Conservation (phyloP, 495 filamentous ascomycete species). For the Staphylotrichum tortipilum region DNA sequence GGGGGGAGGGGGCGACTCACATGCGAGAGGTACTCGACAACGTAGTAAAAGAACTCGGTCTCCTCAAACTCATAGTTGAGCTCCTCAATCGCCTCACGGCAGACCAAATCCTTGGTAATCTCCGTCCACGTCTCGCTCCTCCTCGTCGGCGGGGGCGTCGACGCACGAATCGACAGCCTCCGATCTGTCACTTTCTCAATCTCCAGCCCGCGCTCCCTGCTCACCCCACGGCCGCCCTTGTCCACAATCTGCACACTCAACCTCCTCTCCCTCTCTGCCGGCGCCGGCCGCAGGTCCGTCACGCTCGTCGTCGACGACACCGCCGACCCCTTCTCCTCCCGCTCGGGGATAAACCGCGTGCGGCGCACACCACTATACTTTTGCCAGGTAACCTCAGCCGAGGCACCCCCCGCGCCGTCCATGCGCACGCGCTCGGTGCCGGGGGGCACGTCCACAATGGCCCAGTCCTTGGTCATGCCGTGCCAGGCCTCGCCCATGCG, state of each 20-base stretch:
- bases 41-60: slow-evolving; percentile 80
- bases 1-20: slow-evolving; percentile 45
- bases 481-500: slow-evolving; percentile 58
- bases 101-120: slow-evolving; percentile 88
- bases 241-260: slow-evolving; percentile 40
- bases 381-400: slow-evolving; percentile 63
- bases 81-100: slow-evolving; percentile 76
- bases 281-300: slow-evolving; percentile 20
- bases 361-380: slow-evolving; percentile 68
- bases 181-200: slow-evolving; percentile 40
- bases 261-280: slow-evolving; percentile 21
- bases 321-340: slow-evolving; percentile 24
- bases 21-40: slow-evolving; percentile 82
- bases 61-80: slow-evolving; percentile 87
- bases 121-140: slow-evolving; percentile 87
- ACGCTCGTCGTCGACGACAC: slow-evolving; percentile 23
- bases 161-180: slow-evolving; percentile 29
- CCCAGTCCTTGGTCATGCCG: slow-evolving; percentile 63
- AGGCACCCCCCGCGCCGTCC: slow-evolving; percentile 61
- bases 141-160: slow-evolving; percentile 28
- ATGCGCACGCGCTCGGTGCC: slow-evolving; percentile 67
- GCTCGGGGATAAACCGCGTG: slow-evolving; percentile 54
- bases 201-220: slow-evolving; percentile 37
- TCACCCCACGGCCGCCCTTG: slow-evolving; percentile 26
- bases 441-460: slow-evolving; percentile 71